These are phyloP conservation scores for Suillus cothurnatus DNA, from an alignment of 768 basidiomycete species.

Conservation along the genomic window DNA sequence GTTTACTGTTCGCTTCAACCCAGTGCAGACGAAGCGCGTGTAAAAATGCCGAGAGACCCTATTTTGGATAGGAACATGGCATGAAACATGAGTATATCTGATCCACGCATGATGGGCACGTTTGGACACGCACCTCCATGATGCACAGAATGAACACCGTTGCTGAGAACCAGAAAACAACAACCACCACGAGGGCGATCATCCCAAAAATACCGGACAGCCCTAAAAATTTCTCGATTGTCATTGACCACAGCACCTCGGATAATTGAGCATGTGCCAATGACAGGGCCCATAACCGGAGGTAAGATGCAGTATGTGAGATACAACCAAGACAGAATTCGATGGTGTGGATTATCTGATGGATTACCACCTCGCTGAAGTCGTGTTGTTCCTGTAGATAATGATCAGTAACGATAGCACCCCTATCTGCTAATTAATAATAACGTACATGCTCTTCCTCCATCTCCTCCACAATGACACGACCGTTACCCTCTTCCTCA, in stretches of 20 bases:
- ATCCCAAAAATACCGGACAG: constrained; percentile 66
- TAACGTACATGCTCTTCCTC: constrained; percentile 70
- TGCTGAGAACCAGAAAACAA: constrained; percentile 73
- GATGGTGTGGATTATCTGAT: constrained; percentile 98
- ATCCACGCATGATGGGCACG: constrained; percentile 17
- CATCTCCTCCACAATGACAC: constrained; percentile 70
- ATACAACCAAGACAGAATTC: constrained; percentile 99
- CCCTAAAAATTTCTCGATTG: constrained; percentile 62
- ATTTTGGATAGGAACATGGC: constrained; percentile 13
- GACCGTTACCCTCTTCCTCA: constrained; percentile 81
- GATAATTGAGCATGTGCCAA: constrained; percentile 97
- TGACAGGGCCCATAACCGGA: constrained; percentile 96
- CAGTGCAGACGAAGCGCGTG: constrained; percentile 97
- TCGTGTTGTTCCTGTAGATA: constrained; percentile 75
- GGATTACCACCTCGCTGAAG: constrained; percentile 92
- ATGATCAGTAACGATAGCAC: constrained; percentile 11
- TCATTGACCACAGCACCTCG: constrained; percentile 92
- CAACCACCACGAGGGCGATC: constrained; percentile 50
- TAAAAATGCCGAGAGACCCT: constrained; percentile 95
- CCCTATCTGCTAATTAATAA: constrained; percentile 14
- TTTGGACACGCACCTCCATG: constrained; percentile 79
- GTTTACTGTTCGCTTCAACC: constrained; percentile 98
- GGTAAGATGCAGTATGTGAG: constrained; percentile 93
- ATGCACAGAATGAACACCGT: constrained; percentile 84
- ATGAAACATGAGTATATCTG: constrained; percentile 11